Evolutionary conservation across 805 yeast species (phyloP).

Genomic region (Priceomyces fermenticarens): DNA sequence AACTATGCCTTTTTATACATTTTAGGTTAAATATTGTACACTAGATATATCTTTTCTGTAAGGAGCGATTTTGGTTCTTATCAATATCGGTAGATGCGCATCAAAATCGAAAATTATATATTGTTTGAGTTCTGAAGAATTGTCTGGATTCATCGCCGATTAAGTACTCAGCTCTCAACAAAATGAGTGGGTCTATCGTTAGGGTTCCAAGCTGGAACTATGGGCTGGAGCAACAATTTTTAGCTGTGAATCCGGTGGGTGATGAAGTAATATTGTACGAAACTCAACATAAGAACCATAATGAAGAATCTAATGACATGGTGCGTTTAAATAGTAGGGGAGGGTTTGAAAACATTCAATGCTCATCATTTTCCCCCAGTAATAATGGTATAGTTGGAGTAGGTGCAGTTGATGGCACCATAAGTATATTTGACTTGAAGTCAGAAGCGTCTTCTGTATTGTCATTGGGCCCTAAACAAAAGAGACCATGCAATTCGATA

Average conservation of each 20-base stretch:
- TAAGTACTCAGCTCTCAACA: too few relatives aligned
- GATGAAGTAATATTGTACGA: constrained; percentile 73
- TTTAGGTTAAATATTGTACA: too few relatives aligned
- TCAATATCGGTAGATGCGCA: too few relatives aligned
- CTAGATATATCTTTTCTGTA: too few relatives aligned
- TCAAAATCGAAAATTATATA: too few relatives aligned
- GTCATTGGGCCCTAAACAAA: constrained; percentile 57
- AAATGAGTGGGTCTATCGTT: constrained; percentile 59
- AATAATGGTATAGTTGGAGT: constrained; percentile 63
- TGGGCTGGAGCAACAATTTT: constrained; percentile 53
- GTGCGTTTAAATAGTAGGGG: constrained; percentile 49
- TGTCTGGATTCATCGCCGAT: too few relatives aligned
- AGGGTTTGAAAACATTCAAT: constrained; percentile 68
- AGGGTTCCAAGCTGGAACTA: constrained; percentile 60
- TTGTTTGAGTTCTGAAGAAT: too few relatives aligned
- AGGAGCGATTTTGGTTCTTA: too few relatives aligned
- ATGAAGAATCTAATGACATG: constrained; percentile 50
- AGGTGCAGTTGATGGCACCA: constrained; percentile 71
- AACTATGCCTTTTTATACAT: too few relatives aligned
- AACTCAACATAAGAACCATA: constrained; percentile 44
- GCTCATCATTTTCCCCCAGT: constrained; percentile 57
- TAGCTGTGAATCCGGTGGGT: constrained; percentile 73
- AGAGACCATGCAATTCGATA: constrained; percentile 71
- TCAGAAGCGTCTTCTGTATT: constrained; percentile 32
- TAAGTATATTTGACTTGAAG: constrained; percentile 60